Percentiles rank a stretch among this genome's conserved stretches.
These are phyloP conservation scores for Chlorella sp. DNA, from an alignment of 139 green algal species.

Conservation along the genomic window DNA sequence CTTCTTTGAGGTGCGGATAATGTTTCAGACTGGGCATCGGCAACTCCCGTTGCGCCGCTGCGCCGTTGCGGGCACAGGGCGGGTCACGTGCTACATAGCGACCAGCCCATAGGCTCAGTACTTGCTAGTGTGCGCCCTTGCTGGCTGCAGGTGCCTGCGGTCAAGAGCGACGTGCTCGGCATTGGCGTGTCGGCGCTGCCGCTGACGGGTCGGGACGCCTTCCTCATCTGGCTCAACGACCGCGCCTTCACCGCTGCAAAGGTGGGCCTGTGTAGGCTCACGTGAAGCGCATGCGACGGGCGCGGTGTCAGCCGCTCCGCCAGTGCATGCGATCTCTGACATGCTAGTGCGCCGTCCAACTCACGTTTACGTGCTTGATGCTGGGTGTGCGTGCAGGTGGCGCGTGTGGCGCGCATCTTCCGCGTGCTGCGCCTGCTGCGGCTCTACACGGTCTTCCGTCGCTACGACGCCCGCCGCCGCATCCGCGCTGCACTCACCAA, in stretches of 20 bases:
- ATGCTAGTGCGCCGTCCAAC: no score
- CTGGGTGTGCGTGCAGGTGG: not conserved
- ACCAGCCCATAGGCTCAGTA: no score
- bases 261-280: no score
- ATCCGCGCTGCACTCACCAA: constrained; percentile 12
- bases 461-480: constrained; percentile 35
- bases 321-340: not conserved
- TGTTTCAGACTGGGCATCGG: no score
- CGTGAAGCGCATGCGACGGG: not conserved
- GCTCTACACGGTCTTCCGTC: constrained; percentile 63
- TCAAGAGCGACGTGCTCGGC: constrained; percentile 9
- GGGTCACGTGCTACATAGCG: no score
- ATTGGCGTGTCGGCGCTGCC: constrained; percentile 5
- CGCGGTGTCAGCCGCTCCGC: no score
- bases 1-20: constrained; percentile 47
- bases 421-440: constrained; percentile 75
- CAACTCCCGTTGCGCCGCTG: no score
- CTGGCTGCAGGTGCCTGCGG: constrained; percentile 5
- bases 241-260: constrained; percentile 39
- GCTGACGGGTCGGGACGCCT: constrained; percentile 11
- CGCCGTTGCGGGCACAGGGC: no score
- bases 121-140: not conserved
- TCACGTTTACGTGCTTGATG: no score
- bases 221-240: constrained; percentile 24
- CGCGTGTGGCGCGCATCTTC: constrained; percentile 41